Evolutionary conservation across 139 green algal genomes (phyloP).

Genomic region (Micromonas pusilla): DNA sequence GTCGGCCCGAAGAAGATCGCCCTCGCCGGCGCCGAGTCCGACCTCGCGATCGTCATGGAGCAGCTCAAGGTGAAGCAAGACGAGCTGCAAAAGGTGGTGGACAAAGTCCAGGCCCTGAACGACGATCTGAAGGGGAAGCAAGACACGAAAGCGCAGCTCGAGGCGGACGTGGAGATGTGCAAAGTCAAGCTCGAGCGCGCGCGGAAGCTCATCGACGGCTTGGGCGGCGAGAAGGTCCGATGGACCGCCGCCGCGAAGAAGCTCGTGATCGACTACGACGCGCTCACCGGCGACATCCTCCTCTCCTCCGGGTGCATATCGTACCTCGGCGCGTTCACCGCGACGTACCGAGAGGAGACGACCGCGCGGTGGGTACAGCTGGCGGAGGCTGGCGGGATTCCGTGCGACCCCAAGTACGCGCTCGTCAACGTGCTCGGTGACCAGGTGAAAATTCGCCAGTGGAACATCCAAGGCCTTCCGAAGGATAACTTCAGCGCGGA

Average conservation of each 20-base stretch:
- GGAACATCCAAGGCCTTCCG: conserved; percentile 74
- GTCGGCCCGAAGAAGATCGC: conserved; percentile 72
- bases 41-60: conserved; percentile 50
- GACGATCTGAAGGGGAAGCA: conserved; percentile 65
- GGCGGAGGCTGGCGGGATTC: conserved; percentile 51
- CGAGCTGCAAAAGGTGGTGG: conserved; percentile 59
- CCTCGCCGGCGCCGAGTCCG: conserved; percentile 66
- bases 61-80: conserved; percentile 58
- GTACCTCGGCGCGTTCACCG: conserved; percentile 74
- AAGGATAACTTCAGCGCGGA: conserved; percentile 67
- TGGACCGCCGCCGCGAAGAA: conserved; percentile 59
- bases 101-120: conserved; percentile 68
- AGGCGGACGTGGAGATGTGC: conserved; percentile 65
- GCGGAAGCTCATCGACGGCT: conserved; percentile 57
- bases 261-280: conserved; percentile 43
- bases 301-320: conserved; percentile 63
- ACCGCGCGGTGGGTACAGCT: conserved; percentile 62
- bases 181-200: conserved; percentile 72
- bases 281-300: conserved; percentile 58
- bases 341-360: conserved; percentile 57
- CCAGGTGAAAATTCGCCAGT: conserved; percentile 64
- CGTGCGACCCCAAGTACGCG: conserved; percentile 51
- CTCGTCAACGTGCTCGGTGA: conserved; percentile 66
- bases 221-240: conserved; percentile 57
- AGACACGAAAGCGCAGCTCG: conserved; percentile 55